Evolutionary conservation across 495 filamentous ascomycete genomes (phyloP).

Genomic region (Penicillium bialowiezense): DNA sequence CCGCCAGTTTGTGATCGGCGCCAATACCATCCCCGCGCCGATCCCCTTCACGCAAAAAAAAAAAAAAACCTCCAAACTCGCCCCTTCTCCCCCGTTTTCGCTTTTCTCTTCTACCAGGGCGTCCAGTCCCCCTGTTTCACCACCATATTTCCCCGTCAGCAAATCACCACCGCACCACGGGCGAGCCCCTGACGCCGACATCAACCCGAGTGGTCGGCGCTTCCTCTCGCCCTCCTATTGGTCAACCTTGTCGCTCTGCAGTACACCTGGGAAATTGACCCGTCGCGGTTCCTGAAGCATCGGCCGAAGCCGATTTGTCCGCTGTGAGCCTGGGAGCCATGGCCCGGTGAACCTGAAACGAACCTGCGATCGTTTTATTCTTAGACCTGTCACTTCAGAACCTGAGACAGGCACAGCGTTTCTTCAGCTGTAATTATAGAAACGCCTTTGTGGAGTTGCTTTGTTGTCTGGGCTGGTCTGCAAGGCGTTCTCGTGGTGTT

Average conservation of each 20-base stretch:
- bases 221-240: conserved; percentile 19
- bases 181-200: neutral
- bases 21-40: conserved; percentile 23
- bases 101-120: neutral
- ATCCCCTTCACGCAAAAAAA: conserved; percentile 22
- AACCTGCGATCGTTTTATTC: conserved; percentile 14
- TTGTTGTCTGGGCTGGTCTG: conserved; percentile 10
- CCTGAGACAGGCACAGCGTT: conserved; percentile 24
- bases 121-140: neutral
- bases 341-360: conserved; percentile 26
- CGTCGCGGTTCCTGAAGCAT: conserved; percentile 29
- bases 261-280: conserved; percentile 15
- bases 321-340: conserved; percentile 1
- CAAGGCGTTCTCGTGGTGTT: neutral
- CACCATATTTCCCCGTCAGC: neutral
- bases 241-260: conserved; percentile 20
- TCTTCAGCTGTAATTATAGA: conserved; percentile 23
- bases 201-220: conserved; percentile 17
- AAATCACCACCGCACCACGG: no score
- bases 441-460: conserved; percentile 13
- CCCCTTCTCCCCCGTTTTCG: conserved; percentile 1
- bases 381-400: conserved; percentile 24
- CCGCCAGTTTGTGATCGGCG: conserved; percentile 17
- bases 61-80: conserved; percentile 13
- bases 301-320: conserved; percentile 6